Evolutionary conservation across 2,329 filamentous ascomycete genomes (phyloP).

Genomic region (Epichloe sibirici): DNA sequence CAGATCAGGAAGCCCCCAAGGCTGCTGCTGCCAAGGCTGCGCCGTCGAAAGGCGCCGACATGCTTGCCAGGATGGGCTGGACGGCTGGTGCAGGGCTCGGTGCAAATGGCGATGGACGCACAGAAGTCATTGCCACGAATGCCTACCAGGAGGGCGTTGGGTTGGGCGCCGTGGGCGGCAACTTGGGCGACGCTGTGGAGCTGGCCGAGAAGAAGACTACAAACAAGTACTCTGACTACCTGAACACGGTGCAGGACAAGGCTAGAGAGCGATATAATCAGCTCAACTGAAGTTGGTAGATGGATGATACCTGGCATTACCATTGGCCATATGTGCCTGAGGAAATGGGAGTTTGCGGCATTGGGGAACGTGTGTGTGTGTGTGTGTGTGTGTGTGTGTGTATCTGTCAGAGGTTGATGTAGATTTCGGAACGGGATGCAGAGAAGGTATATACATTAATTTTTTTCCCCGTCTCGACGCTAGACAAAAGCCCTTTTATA

Average conservation of each 20-base stretch:
- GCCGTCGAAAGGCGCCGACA: slow-evolving; percentile 50
- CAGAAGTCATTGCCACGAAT: slow-evolving; percentile 49
- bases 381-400: too few species aligned
- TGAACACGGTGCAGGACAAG: slow-evolving; percentile 52
- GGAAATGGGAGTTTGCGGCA: too few species aligned
- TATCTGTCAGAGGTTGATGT: too few species aligned
- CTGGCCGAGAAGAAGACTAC: slow-evolving; percentile 50
- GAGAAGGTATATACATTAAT: too few species aligned
- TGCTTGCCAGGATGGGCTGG: slow-evolving; percentile 66
- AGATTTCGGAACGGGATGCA: too few species aligned
- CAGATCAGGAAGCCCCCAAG: slow-evolving; percentile 11
- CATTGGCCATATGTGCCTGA: too few species aligned
- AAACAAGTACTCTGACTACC: slow-evolving; percentile 48
- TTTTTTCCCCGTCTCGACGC: too few species aligned
- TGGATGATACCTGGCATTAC: too few species aligned
- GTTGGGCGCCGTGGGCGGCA: slow-evolving; percentile 56
- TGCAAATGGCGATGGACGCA: slow-evolving; percentile 48
- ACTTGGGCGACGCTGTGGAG: slow-evolving; percentile 54
- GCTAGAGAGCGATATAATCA: slow-evolving; percentile 54
- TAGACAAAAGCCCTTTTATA: too few species aligned
- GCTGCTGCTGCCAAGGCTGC: slow-evolving; percentile 17
- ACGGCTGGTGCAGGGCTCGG: slow-evolving; percentile 52
- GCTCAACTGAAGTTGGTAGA: slow-evolving; percentile 21
- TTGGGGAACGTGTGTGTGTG: too few species aligned
- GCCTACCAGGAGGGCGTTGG: slow-evolving; percentile 58